A percentile compares a stretch with the other conserved stretches of the same genome.
phyloP scores from a whole-genome alignment of 495 filamentous ascomycete genomes.

The Daldinia concentrica region DNA sequence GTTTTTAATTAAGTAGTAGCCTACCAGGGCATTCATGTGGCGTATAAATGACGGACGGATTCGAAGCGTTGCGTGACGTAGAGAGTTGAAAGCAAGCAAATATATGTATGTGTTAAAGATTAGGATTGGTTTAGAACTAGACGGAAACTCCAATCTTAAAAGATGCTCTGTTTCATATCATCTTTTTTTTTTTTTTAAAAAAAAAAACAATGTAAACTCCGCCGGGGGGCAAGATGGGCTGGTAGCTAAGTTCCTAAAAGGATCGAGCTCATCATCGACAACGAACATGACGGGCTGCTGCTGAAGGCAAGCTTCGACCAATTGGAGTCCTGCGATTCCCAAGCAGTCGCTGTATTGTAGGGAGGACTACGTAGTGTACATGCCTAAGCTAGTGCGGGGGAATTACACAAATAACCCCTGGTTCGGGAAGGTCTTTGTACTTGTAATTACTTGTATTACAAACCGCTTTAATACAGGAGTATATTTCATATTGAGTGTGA shows the following conservation, averaged over 20 bases:
- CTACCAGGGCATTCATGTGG: neutral
- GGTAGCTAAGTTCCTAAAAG: conserved; percentile 19
- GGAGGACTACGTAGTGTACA: conserved; percentile 4
- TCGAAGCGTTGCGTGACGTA: no score
- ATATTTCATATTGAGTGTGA: neutral
- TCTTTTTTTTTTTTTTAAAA: no score
- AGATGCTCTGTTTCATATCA: conserved; percentile 23
- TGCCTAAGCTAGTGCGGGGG: conserved; percentile 24
- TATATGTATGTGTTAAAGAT: no score
- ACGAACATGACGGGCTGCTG: conserved; percentile 39
- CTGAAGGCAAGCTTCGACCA: conserved; percentile 31
- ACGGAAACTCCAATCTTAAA: conserved; percentile 6
- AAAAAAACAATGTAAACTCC: conserved; percentile 14
- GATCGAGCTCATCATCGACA: conserved; percentile 45
- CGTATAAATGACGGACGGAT: neutral
- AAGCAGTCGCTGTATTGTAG: conserved; percentile 32
- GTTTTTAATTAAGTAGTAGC: conserved; percentile 19
- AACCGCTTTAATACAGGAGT: neutral
- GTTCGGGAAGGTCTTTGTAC: conserved; percentile 14
- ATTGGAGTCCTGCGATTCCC: conserved; percentile 37
- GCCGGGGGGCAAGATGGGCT: conserved; percentile 4
- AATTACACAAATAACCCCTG: conserved; percentile 17
- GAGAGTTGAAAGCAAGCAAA: no score
- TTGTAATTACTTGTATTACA: neutral
- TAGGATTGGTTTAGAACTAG: no score